Evolutionary conservation across 1,284 basidiomycete genomes (phyloP).

Genomic region (Trichosporon asahii): DNA sequence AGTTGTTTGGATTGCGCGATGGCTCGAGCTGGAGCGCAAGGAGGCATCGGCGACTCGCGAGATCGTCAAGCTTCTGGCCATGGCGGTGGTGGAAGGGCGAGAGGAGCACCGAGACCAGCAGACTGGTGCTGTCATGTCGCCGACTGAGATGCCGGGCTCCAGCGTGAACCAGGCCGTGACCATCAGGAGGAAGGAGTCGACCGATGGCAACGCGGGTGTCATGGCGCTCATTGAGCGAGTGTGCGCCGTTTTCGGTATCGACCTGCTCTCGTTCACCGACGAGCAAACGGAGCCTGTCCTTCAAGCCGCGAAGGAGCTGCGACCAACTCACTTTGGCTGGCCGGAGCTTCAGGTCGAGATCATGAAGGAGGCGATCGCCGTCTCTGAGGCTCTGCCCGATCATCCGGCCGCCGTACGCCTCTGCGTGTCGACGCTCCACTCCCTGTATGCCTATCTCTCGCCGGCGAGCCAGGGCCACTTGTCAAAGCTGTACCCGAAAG

Average conservation of each 20-base stretch:
- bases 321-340: slow-evolving; percentile 67
- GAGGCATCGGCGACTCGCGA: slow-evolving; percentile 82
- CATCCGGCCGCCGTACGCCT: slow-evolving; percentile 36
- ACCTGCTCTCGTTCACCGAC: slow-evolving; percentile 11
- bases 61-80: slow-evolving; percentile 71
- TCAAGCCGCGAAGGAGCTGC: neutral
- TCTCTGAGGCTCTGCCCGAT: slow-evolving; percentile 79
- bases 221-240: slow-evolving; percentile 67
- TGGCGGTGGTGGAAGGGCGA: slow-evolving; percentile 61
- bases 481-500: slow-evolving; percentile 65
- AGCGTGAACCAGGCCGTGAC: slow-evolving; percentile 52
- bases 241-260: slow-evolving; percentile 58
- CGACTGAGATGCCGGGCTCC: neutral
- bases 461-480: slow-evolving; percentile 72
- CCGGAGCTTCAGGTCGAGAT: slow-evolving; percentile 86
- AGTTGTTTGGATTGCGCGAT: slow-evolving; percentile 69
- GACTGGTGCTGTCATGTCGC: neutral
- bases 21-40: slow-evolving; percentile 74
- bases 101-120: slow-evolving; percentile 30
- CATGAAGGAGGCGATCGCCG: slow-evolving; percentile 81
- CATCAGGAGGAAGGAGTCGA: slow-evolving; percentile 65
- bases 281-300: neutral
- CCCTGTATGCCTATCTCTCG: slow-evolving; percentile 63
- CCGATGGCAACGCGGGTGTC: slow-evolving; percentile 74
- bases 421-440: slow-evolving; percentile 66